Percentiles rank a stretch among this genome's conserved stretches.
Evolutionary conservation across 371 early-diverging fungal species (phyloP).

Genomic region (Mortierella sp.): DNA sequence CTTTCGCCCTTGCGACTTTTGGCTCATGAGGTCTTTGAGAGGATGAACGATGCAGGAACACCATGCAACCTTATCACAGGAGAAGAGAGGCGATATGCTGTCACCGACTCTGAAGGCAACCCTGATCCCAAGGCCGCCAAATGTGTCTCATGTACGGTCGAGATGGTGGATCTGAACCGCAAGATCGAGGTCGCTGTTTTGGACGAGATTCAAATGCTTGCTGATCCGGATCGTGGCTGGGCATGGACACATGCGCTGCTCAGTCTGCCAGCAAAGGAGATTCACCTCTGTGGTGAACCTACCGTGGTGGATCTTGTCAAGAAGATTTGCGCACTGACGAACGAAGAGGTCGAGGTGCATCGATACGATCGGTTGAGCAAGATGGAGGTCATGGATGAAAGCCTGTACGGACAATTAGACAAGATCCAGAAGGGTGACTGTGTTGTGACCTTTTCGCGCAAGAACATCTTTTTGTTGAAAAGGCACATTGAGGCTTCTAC

Average conservation of each 20-base stretch:
- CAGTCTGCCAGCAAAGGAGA: constrained; percentile 84
- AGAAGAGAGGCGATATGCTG: constrained; percentile 85
- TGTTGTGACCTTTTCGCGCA: constrained; percentile 90
- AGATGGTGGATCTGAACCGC: constrained; percentile 83
- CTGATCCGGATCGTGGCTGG: constrained; percentile 91
- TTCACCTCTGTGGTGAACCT: constrained; percentile 96
- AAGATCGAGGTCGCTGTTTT: constrained; percentile 91
- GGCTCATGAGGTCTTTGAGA: constrained; percentile 94
- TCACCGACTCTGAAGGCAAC: constrained; percentile 20
- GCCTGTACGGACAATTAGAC: constrained; percentile 69
- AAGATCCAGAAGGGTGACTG: constrained; percentile 88
- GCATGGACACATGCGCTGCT: constrained; percentile 96
- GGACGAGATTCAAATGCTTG: constrained; percentile 98
- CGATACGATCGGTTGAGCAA: constrained; percentile 86
- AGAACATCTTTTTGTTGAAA: constrained; percentile 83
- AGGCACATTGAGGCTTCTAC: constrained; percentile 82
- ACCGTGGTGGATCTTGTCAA: constrained; percentile 89
- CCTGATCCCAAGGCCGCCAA: constrained; percentile 56
- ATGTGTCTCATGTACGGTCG: constrained; percentile 86
- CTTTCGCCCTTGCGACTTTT: constrained; percentile 94
- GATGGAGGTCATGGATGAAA: constrained; percentile 66
- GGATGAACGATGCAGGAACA: constrained; percentile 81
- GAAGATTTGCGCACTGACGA: constrained; percentile 75
- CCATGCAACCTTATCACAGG: constrained; percentile 93
- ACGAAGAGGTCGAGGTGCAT: constrained; percentile 86